Percentiles rank a stretch among this genome's conserved stretches.
phyloP scores from a whole-genome alignment of 169 alveolate genomes.

The Cryptosporidium meleagridis region DNA sequence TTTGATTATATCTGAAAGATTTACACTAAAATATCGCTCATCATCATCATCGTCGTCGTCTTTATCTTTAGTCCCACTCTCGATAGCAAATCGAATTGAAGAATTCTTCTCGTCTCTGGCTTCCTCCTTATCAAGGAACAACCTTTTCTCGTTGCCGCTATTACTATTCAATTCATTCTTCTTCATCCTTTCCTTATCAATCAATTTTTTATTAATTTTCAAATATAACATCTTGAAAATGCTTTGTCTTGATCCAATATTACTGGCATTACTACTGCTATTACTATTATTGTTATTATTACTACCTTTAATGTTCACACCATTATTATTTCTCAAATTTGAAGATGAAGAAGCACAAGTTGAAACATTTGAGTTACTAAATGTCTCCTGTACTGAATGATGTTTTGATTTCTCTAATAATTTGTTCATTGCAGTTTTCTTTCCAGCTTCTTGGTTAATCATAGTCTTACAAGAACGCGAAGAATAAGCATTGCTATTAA shows the following conservation, averaged over 20 bases:
- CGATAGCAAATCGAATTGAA: too few relatives aligned
- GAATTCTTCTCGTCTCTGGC: not conserved
- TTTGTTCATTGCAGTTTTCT: not conserved
- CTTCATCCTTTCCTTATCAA: not conserved
- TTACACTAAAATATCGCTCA: not conserved
- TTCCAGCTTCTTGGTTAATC: not conserved
- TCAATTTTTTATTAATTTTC: not conserved
- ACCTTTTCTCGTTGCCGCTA: not conserved
- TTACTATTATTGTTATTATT: not conserved
- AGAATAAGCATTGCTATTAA: not conserved
- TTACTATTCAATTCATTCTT: not conserved
- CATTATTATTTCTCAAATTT: not conserved
- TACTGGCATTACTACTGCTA: not conserved
- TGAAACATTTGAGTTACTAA: not conserved
- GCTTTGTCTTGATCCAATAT: conserved; percentile 3
- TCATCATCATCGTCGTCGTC: not conserved
- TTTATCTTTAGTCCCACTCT: not conserved
- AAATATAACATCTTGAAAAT: conserved; percentile 2
- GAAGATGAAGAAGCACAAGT: not conserved
- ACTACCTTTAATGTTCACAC: too few relatives aligned
- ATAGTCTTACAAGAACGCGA: not conserved
- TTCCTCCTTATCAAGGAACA: conserved; percentile 14
- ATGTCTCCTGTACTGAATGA: not conserved
- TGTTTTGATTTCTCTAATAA: not conserved
- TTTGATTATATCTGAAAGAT: not conserved